Percentiles rank a stretch among this genome's conserved stretches.
phyloP scores from a whole-genome alignment of 1,139 yeast genomes.

The Zygosaccharomyces sapae region DNA sequence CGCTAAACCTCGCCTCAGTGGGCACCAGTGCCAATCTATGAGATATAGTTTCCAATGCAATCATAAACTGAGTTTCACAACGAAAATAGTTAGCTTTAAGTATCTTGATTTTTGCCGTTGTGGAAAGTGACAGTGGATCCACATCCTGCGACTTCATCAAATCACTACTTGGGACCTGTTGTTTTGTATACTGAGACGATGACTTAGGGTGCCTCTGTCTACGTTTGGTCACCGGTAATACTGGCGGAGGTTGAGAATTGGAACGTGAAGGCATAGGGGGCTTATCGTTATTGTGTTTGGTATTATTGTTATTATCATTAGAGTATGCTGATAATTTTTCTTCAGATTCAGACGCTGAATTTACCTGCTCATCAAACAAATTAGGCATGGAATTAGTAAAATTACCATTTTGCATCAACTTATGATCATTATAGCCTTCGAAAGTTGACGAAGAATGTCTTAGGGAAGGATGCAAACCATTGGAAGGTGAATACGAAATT shows the following conservation, averaged over 20 bases:
- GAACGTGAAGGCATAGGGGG: conserved; percentile 10
- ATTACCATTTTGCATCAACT: conserved; percentile 17
- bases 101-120: conserved; percentile 50
- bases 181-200: conserved; percentile 13
- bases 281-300: conserved; percentile 6
- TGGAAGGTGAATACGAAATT: conserved; percentile 3
- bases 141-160: conserved; percentile 14
- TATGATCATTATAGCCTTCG: neutral
- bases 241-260: conserved; percentile 15
- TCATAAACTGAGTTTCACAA: conserved; percentile 85
- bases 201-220: neutral
- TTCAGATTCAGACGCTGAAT: conserved; percentile 20
- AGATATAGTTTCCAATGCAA: conserved; percentile 84
- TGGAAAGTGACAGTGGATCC: conserved; percentile 38
- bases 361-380: conserved; percentile 25
- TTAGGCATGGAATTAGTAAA: conserved; percentile 40
- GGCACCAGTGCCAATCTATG: conserved; percentile 82
- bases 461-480: conserved; percentile 1
- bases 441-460: conserved; percentile 2
- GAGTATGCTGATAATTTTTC: conserved; percentile 11
- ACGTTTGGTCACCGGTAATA: neutral
- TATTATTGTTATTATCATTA: neutral
- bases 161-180: conserved; percentile 10
- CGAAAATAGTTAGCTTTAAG: conserved; percentile 77
- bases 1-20: conserved; percentile 82